Base-by-base conservation (phyloP, 306 rosid species). In the Mimosa bimucronata region DNA sequence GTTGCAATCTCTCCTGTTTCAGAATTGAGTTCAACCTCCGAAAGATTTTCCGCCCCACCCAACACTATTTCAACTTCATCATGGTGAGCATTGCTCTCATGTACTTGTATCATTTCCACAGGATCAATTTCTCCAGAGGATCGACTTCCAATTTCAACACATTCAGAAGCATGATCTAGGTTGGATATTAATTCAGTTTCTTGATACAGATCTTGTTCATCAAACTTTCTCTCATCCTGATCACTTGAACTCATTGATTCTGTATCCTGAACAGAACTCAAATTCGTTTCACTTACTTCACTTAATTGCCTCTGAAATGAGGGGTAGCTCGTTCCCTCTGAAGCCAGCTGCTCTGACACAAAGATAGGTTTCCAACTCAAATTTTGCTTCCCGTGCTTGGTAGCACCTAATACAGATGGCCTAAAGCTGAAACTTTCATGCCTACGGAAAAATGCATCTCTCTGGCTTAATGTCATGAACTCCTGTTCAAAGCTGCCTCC, bases 261-360 rank as follows among this genome's bases (percentile, higher is more conserved):
- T 41, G 93, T 88, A 82, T 93, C 98, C 69, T 87, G 97, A 93
- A 93, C 89, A 82, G 97, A 96, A 89, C 99, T 93, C 88, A 88
- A 41, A 87, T 91, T 96, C 70, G 97, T 88, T 64, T 96, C 97
- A 81, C 97, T 91, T 45, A 85, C 82, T 74, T 85, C 97, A 71
- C 97, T 96, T 44, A 87, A 88, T 79, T 96, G 99, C 75, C 97
- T 90, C 69, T 90, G 92, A 81, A 90, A 91, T 80, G 84, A 65
- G 53, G 91, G 53, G 74, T 83, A 87, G 88, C 93, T 86, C 72
- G 98, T 85, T 73, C 90, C 94, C 83, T 91, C 97, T 1, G 96
- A 86, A 83, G 88, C 84, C 81, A 89, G 71, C 78, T 87, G 83
- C 83, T 91, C 97, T 3, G 97, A 83, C 72, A 91, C 75, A 68